Percentiles rank a stretch among this genome's conserved stretches.
Evolutionary conservation across 2,329 filamentous ascomycete species (phyloP).

Genomic region (Thyridium curvatum): DNA sequence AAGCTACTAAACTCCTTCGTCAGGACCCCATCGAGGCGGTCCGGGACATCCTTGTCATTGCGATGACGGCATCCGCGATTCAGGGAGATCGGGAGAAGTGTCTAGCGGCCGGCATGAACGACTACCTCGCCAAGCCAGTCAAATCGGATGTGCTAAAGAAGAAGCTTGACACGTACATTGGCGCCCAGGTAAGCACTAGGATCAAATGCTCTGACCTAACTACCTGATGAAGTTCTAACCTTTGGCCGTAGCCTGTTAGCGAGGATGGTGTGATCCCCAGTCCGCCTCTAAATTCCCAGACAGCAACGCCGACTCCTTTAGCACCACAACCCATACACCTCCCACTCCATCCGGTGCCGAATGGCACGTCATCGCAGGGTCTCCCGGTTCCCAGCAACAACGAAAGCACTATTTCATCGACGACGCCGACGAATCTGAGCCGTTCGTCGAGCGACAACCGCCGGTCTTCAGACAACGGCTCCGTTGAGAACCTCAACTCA

Average conservation of each 20-base stretch:
- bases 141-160: conserved; percentile 78
- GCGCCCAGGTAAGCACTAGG: conserved; percentile 26
- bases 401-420: neutral
- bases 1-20: conserved; percentile 78
- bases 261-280: neutral
- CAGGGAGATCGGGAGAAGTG: conserved; percentile 94
- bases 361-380: neutral
- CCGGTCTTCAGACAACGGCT: conserved; percentile 1
- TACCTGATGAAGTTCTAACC: conserved; percentile 20
- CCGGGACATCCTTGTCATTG: conserved; percentile 82
- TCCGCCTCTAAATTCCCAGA: neutral
- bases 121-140: conserved; percentile 95
- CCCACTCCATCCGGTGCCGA: neutral
- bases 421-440: neutral
- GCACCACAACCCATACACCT: neutral
- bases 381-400: neutral
- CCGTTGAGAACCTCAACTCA: conserved; percentile 1
- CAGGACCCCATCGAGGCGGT: conserved; percentile 71
- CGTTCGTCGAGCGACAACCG: conserved; percentile 5
- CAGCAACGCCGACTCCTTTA: neutral
- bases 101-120: conserved; percentile 94
- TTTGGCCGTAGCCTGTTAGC: neutral
- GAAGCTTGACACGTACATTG: conserved; percentile 62
- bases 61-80: conserved; percentile 94
- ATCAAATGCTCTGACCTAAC: conserved; percentile 25